Evolutionary conservation across 2,329 filamentous ascomycete genomes (phyloP).

Genomic region (Talaromyces sp.): DNA sequence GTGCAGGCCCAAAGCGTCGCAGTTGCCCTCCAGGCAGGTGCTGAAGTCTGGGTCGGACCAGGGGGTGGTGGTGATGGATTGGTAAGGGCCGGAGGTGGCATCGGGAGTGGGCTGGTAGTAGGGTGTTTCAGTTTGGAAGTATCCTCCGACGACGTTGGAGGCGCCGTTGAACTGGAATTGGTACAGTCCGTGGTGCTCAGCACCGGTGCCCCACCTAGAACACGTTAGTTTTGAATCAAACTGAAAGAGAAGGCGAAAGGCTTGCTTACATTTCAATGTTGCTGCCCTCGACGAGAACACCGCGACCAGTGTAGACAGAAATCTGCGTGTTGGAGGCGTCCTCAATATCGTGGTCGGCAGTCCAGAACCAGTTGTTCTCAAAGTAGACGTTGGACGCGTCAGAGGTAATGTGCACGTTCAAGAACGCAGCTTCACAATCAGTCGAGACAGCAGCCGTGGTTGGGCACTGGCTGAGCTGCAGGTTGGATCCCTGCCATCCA

Average conservation of each 20-base stretch:
- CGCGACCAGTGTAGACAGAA: conserved; percentile 53
- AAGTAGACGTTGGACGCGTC: conserved; percentile 40
- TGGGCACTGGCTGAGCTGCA: conserved; percentile 45
- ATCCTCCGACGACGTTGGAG: conserved; percentile 32
- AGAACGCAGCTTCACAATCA: conserved; percentile 34
- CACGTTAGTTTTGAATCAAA: not conserved
- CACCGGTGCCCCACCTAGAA: conserved; percentile 40
- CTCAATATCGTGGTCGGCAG: conserved; percentile 56
- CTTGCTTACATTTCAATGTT: conserved; percentile 36
- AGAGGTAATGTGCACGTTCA: conserved; percentile 38
- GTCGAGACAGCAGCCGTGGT: conserved; percentile 36
- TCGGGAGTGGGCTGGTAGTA: conserved; percentile 37
- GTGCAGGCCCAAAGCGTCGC: conserved; percentile 49
- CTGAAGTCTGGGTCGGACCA: conserved; percentile 37
- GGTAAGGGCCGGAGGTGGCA: conserved; percentile 31
- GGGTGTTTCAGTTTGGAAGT: conserved; percentile 40
- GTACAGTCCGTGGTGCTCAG: conserved; percentile 49
- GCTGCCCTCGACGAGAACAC: conserved; percentile 48
- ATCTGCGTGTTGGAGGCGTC: conserved; percentile 48
- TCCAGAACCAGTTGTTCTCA: conserved; percentile 53
- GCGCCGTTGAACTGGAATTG: conserved; percentile 47
- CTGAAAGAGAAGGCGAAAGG: not conserved
- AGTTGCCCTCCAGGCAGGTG: conserved; percentile 30
- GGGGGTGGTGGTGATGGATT: conserved; percentile 23
- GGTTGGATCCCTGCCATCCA: conserved; percentile 49